A percentile compares a stretch with the other conserved stretches of the same genome.
Evolutionary conservation across 2,329 filamentous ascomycete species (phyloP).

Genomic region (Epichloe aotearoae): DNA sequence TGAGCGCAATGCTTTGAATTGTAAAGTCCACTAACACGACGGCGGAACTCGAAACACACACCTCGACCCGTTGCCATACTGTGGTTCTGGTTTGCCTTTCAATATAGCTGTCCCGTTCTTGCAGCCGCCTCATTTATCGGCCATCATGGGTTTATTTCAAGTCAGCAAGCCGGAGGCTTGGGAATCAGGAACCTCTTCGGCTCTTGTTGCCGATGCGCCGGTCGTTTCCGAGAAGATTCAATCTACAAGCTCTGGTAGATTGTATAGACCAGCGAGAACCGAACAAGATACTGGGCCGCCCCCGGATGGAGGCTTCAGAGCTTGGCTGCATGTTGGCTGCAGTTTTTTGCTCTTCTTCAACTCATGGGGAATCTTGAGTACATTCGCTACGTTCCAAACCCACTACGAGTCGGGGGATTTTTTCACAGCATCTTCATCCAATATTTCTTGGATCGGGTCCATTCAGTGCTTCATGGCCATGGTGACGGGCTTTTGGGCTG

Average conservation of each 20-base stretch:
- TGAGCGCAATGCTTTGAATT: not conserved
- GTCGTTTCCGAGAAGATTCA: not conserved
- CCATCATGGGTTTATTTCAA: not conserved
- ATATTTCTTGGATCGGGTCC: constrained; percentile 33
- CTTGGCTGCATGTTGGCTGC: constrained; percentile 6
- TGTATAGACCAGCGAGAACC: not conserved
- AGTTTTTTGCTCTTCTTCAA: constrained; percentile 3
- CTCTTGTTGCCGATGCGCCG: not conserved
- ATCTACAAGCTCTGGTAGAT: not conserved
- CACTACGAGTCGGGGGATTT: constrained; percentile 27
- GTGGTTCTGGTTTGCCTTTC: no score
- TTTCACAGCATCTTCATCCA: constrained; percentile 18
- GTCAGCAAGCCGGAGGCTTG: not conserved
- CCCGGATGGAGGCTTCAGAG: not conserved
- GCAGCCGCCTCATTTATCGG: no score
- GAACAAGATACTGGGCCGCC: no score
- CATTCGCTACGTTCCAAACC: constrained; percentile 32
- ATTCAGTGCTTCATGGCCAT: constrained; percentile 28
- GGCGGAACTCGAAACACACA: no score
- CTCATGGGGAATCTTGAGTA: constrained; percentile 23
- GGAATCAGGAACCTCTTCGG: not conserved
- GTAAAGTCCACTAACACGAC: no score
- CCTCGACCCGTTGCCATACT: no score
- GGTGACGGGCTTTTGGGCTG: constrained; percentile 24
- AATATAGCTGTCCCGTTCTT: no score